Percentiles rank a stretch among this genome's conserved stretches.
These are phyloP conservation scores for Mimosa pudica DNA, from an alignment of 306 rosid genomes.

Conservation along the genomic window DNA sequence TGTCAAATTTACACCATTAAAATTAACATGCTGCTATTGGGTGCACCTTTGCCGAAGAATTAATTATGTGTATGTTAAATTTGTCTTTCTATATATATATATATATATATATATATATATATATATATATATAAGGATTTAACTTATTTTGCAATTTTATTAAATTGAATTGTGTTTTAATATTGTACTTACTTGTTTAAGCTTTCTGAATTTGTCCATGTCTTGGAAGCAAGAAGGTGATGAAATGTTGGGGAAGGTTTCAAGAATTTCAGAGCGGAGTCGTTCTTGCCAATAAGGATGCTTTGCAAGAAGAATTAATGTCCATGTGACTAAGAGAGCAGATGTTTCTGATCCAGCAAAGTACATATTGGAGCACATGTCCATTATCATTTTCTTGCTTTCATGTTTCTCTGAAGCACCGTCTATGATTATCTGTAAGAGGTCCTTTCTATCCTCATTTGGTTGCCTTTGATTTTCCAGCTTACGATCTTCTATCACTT, in stretches of 20 bases:
- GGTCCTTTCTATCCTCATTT: constrained; percentile 27
- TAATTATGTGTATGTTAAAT: too few species aligned
- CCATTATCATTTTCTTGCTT: constrained; percentile 26
- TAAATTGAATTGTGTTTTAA: background rate
- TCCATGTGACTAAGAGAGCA: background rate
- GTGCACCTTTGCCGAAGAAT: too few species aligned
- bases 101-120: too few species aligned
- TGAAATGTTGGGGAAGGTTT: background rate
- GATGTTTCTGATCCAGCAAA: background rate
- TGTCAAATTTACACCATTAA: too few species aligned
- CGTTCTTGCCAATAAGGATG: constrained; percentile 1
- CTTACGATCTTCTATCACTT: constrained; percentile 31
- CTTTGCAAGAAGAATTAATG: background rate
- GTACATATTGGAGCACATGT: constrained; percentile 40
- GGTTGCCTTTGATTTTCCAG: background rate
- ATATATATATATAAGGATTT: too few species aligned
- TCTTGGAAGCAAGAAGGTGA: background rate
- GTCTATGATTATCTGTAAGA: constrained; percentile 31
- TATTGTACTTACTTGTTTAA: background rate
- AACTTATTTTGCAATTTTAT: background rate
- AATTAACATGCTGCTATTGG: too few species aligned
- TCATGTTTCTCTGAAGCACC: background rate
- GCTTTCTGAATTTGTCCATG: background rate
- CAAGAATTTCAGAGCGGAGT: background rate
- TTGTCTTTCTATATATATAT: too few species aligned